Percentiles rank a stretch among this genome's conserved stretches.
Evolutionary conservation across 2,329 filamentous ascomycete genomes (phyloP).

Genomic region (Colletotrichum scovillei): DNA sequence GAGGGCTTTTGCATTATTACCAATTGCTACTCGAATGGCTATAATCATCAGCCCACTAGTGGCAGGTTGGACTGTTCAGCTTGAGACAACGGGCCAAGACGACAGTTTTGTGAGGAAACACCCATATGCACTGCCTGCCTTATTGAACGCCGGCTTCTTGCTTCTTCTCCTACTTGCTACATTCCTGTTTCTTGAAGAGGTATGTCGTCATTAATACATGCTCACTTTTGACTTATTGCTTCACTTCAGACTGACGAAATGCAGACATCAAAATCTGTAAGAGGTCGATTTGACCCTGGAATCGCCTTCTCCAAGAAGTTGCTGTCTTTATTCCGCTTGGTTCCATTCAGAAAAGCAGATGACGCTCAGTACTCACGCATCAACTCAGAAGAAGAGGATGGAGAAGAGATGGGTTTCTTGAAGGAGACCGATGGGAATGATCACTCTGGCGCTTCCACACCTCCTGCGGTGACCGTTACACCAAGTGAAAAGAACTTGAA

Average conservation of each 20-base stretch:
- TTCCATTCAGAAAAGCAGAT: not conserved
- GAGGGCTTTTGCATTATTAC: not conserved
- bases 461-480: no score
- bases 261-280: not conserved
- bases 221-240: not conserved
- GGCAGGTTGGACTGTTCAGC: not conserved
- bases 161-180: not conserved
- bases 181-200: conserved; percentile 6
- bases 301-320: not conserved
- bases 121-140: not conserved
- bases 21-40: not conserved
- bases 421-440: not conserved
- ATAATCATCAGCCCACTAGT: not conserved
- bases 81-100: not conserved
- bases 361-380: not conserved
- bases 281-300: not conserved
- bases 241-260: not conserved
- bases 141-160: not conserved
- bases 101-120: not conserved
- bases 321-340: not conserved
- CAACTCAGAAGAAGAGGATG: not conserved
- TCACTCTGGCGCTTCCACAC: not conserved
- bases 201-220: not conserved
- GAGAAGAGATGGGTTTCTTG: not conserved
- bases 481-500: no score